Evolutionary conservation across 306 rosid genomes (phyloP).

Genomic region (Delonix regia): DNA sequence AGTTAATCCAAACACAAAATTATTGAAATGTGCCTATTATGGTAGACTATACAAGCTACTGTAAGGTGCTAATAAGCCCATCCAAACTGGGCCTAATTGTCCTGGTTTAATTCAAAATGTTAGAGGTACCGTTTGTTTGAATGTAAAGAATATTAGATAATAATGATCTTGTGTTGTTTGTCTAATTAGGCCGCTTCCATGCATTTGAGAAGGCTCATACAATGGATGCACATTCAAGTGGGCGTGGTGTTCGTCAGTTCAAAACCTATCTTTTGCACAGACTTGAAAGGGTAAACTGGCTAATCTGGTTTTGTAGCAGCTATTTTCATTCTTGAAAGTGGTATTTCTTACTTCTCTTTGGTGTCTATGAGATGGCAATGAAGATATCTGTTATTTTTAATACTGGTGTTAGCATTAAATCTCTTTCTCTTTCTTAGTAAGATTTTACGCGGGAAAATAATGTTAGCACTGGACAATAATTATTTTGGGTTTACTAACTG

Average conservation of each 20-base stretch:
- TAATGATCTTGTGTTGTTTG: slow-evolving; percentile 12
- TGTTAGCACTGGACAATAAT: not conserved
- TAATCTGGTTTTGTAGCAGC: not conserved
- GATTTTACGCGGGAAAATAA: not conserved
- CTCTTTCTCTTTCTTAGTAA: not conserved
- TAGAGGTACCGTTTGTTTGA: not conserved
- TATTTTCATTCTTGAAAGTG: not conserved
- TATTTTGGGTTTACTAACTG: not conserved
- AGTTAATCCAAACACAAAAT: not conserved
- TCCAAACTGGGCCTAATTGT: not conserved
- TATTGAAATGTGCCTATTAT: not conserved
- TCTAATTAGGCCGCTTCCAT: slow-evolving; percentile 63
- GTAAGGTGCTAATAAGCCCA: not conserved
- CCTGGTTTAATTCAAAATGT: not conserved
- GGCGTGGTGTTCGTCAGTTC: slow-evolving; percentile 79
- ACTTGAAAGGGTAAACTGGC: slow-evolving; percentile 57
- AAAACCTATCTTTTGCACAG: slow-evolving; percentile 63
- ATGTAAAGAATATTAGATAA: not conserved
- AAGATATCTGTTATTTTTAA: not conserved
- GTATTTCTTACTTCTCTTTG: not conserved
- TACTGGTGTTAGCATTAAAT: not conserved
- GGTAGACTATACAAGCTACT: not conserved
- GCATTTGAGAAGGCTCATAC: slow-evolving; percentile 66
- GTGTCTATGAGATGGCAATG: not conserved
- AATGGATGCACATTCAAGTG: slow-evolving; percentile 65